Percentiles rank a stretch among this genome's conserved stretches.
These are phyloP conservation scores for Oxyria digyna DNA, from an alignment of 148 eudicot genomes.

Conservation along the genomic window DNA sequence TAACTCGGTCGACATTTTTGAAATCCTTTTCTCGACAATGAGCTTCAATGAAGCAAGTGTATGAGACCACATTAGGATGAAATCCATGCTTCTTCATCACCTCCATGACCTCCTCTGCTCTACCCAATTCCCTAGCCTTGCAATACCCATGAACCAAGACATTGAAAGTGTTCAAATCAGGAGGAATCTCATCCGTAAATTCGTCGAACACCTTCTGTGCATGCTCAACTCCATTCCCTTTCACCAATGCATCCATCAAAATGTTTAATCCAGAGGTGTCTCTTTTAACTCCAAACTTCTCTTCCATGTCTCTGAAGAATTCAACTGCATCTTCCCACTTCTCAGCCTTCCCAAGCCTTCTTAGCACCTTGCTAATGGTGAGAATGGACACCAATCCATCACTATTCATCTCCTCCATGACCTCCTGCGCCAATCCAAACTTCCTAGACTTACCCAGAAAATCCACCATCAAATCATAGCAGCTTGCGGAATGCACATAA, in stretches of 20 bases:
- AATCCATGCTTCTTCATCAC: slow-evolving; percentile 54
- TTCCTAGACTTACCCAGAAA: slow-evolving; percentile 52
- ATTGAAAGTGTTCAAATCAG: slow-evolving; percentile 36
- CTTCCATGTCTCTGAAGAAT: slow-evolving; percentile 36
- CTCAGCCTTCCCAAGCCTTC: slow-evolving; percentile 51
- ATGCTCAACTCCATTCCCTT: slow-evolving; percentile 48
- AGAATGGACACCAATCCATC: slow-evolving; percentile 33
- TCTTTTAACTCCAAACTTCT: slow-evolving; percentile 32
- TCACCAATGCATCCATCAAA: slow-evolving; percentile 56
- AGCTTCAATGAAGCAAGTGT: slow-evolving; percentile 49
- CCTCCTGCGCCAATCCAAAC: slow-evolving; percentile 57
- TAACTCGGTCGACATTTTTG: slow-evolving; percentile 42
- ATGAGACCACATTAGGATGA: slow-evolving; percentile 40
- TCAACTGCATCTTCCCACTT: slow-evolving; percentile 48
- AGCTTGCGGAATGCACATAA: slow-evolving; percentile 23
- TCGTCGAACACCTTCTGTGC: slow-evolving; percentile 51
- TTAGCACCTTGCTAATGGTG: slow-evolving; percentile 52
- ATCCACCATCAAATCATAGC: slow-evolving; percentile 64
- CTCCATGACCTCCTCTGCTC: slow-evolving; percentile 32
- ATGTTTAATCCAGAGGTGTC: slow-evolving; percentile 39
- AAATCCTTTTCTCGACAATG: slow-evolving; percentile 56
- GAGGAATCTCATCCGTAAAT: slow-evolving; percentile 35
- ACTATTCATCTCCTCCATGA: slow-evolving; percentile 57
- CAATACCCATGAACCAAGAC: slow-evolving; percentile 78
- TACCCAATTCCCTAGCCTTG: slow-evolving; percentile 39